These are phyloP conservation scores for Boletus reticulatus DNA, from an alignment of 768 basidiomycete genomes.

Conservation along the genomic window DNA sequence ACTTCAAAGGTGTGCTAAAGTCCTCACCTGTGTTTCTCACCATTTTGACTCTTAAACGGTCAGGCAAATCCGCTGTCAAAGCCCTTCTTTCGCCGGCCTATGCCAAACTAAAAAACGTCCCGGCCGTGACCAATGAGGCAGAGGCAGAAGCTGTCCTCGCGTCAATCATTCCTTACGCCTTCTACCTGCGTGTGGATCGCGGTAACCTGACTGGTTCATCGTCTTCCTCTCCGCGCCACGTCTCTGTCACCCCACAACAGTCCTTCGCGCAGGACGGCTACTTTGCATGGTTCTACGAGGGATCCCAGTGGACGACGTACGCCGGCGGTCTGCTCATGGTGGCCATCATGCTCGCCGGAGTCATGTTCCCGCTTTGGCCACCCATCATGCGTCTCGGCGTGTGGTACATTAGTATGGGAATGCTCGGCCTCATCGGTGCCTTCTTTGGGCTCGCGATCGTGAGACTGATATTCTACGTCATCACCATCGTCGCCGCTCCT, in stretches of 20 bases:
- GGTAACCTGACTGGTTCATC: conserved; percentile 50
- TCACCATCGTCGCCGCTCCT: conserved; percentile 80
- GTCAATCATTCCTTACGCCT: conserved; percentile 76
- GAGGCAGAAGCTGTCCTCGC: conserved; percentile 70
- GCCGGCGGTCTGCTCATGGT: conserved; percentile 92
- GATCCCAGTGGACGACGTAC: conserved; percentile 91
- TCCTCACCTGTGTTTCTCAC: not conserved
- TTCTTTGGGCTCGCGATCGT: conserved; percentile 92
- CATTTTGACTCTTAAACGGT: not conserved
- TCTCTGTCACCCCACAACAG: conserved; percentile 71
- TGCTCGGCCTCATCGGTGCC: conserved; percentile 83
- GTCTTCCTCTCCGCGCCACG: conserved; percentile 71
- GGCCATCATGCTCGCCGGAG: conserved; percentile 87
- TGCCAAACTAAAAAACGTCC: conserved; percentile 78
- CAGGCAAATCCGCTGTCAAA: conserved; percentile 92
- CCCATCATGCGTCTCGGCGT: conserved; percentile 88
- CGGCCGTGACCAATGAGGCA: conserved; percentile 67
- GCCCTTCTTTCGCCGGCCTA: conserved; percentile 93
- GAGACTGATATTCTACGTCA: conserved; percentile 89
- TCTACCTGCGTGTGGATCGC: conserved; percentile 90
- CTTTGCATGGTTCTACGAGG: conserved; percentile 97
- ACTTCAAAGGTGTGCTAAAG: conserved; percentile 83
- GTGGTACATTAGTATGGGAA: conserved; percentile 89
- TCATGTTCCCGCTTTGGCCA: conserved; percentile 99
- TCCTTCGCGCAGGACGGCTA: conserved; percentile 76